Base-by-base conservation (phyloP, 495 filamentous ascomycete genomes). In the Ascodesmis nigricans region DNA sequence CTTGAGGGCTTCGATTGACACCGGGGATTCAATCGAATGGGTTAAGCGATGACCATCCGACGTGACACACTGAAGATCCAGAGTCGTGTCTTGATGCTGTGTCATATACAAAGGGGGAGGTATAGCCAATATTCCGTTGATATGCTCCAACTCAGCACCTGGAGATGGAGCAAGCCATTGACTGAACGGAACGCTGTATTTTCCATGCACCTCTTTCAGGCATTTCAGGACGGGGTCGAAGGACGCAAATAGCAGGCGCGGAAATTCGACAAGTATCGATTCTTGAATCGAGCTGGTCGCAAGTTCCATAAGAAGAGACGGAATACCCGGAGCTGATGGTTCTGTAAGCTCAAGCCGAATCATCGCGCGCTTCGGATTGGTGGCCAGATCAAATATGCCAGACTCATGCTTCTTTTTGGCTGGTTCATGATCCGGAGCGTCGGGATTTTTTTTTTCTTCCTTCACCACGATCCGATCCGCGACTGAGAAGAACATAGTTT, bases 151-250 rank as follows among this genome's bases (percentile, higher is more conserved):
- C 0, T 23, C 13, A 5, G n/a, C 20, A 11, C 35, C 21, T 7
- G 43, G 21, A 7, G 35, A 34, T 16, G 71, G 63, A 4, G 63
- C 65, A 22, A 79, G 47, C 9, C 71, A 49, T 14, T 73, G 55
- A 1, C 62, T 41, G 41, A 82, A 75, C 1, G 75, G 75, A 4
- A 80, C 27, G 35, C 63, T 52, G 0, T 50, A 45, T 4, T 43
- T 49, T 15, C 41, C 47, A 22, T 60, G 64, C 55, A 78, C 71
- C 1, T 52, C 43, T 42, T 80, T 69, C 0, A 83, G 55, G 4
- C 69, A 72, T 40, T 57, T 52, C n/a, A 81, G 53, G 0, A 70
- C 73, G 13, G 70, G 65, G 26, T 69, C 56, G 44, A 83, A 83
- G 1, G 75, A 61, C 0, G 67, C 60, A 8, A 78, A 59, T 1